Conservation (phyloP, 2,329 filamentous ascomycete species). For the Cercospora janseana region DNA sequence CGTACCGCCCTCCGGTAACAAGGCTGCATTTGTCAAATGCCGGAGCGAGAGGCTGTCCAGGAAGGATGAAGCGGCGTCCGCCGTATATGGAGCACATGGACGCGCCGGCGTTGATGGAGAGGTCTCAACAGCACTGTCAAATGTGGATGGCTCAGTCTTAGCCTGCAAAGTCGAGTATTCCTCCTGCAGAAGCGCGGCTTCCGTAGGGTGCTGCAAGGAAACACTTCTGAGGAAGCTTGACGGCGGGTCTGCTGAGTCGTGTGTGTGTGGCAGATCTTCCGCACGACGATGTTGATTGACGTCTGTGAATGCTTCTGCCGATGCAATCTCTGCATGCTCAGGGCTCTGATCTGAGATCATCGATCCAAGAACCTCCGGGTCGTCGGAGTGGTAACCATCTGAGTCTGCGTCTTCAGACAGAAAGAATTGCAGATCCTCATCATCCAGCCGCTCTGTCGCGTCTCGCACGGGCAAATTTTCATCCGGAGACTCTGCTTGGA, state of each 20-base stretch:
- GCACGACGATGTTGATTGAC: not conserved
- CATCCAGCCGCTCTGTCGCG: not conserved
- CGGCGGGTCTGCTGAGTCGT: not conserved
- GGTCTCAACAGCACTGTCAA: too few relatives aligned
- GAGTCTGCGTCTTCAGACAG: too few relatives aligned
- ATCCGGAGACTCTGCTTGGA: too few relatives aligned
- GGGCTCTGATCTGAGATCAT: not conserved
- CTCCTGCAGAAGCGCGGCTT: conserved; percentile 9
- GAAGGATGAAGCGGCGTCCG: conserved; percentile 7
- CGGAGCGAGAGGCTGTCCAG: conserved; percentile 4
- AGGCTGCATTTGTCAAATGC: not conserved
- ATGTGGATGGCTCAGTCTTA: not conserved
- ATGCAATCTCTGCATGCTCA: not conserved
- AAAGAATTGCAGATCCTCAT: not conserved
- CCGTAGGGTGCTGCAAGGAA: conserved; percentile 3
- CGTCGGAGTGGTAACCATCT: too few relatives aligned
- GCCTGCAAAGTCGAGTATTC: not conserved
- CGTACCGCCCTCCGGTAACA: not conserved
- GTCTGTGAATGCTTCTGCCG: too few relatives aligned
- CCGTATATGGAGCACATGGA: not conserved
- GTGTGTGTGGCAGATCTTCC: too few relatives aligned
- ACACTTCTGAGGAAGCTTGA: conserved; percentile 7
- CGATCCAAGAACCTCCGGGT: too few relatives aligned
- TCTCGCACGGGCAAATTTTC: too few relatives aligned
- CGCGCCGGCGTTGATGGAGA: too few relatives aligned